A percentile compares a stretch with the other conserved stretches of the same genome.
Evolutionary conservation across 2,329 filamentous ascomycete species (phyloP).

Genomic region (Ploettnerulaceae sp.): DNA sequence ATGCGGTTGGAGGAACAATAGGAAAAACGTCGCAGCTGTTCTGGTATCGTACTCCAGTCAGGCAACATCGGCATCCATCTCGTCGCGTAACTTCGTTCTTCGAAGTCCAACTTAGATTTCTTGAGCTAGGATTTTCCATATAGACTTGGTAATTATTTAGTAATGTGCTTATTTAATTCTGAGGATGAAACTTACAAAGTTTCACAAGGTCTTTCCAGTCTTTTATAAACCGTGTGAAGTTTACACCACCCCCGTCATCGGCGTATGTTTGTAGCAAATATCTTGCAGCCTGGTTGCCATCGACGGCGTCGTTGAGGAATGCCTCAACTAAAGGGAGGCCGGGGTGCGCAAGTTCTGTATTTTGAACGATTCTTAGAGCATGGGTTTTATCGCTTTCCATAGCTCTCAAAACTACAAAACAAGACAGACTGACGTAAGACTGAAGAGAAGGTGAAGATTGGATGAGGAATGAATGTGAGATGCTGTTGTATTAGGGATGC

Average conservation of each 20-base stretch:
- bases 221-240: conserved; percentile 12
- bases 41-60: conserved; percentile 6
- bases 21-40: conserved; percentile 8
- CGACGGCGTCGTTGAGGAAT: conserved; percentile 13
- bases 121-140: conserved; percentile 6
- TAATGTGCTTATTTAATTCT: not conserved
- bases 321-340: conserved; percentile 10
- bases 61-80: conserved; percentile 10
- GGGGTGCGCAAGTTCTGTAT: too few relatives aligned
- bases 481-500: too few relatives aligned
- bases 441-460: too few relatives aligned
- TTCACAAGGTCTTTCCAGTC: conserved; percentile 12
- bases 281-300: conserved; percentile 9
- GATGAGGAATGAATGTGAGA: too few relatives aligned
- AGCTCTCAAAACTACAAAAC: too few relatives aligned
- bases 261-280: conserved; percentile 12
- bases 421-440: too few relatives aligned
- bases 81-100: conserved; percentile 4
- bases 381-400: too few relatives aligned
- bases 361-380: too few relatives aligned
- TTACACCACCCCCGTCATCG: not conserved
- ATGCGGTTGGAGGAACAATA: conserved; percentile 12
- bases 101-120: not conserved
- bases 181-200: conserved; percentile 8
- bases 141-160: conserved; percentile 12